Evolutionary conservation across 2,329 filamentous ascomycete species (phyloP), one percentile per base, ranked within the genome.

Genomic region (Annulohypoxylon truncatum): DNA sequence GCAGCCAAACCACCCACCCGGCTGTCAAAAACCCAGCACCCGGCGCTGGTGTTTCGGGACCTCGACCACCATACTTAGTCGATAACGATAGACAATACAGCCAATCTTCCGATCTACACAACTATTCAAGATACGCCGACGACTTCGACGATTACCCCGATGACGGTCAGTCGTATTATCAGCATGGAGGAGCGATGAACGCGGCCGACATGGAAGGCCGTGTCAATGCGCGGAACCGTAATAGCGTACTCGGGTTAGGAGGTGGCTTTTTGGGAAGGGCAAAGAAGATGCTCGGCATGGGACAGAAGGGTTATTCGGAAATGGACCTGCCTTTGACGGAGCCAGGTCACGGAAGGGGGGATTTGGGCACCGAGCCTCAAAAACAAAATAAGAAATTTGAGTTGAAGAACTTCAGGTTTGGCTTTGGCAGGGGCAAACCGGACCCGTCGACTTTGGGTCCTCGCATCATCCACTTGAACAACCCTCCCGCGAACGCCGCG

Each of bases 301-400:
- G 89, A 20, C 86, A 92, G 55, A 66, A 76, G 72, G 87, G 90
- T 68, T 98, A 99, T 80, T 97, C 95, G 31, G 96, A 98, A 81
- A 99, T 99, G 96, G 95, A 99, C 77, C 84, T 99, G 58, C 96
- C 96, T 12, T 84, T 99, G 79, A 98, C 95, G 4, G 93, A 98
- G 77, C 82, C 90, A 0, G 80, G 82, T n/a, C 76, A 76, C 78
- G 76, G 79, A 78, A 75, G 78, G 78, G 73, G 75, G 67, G 73
- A 75, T 55, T 74, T 73, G 22, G 42, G 61, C 13, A 40, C 62
- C 22, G 66, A 66, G 57, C 77, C 77, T 50, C 78, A 75, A n/a
- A 83, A 83, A 70, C 81, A 82, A 51, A 76, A 76, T 73, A 91
- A 85, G 78, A 89, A 84, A 72, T 89, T 92, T 72, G 89, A 89